Percentiles rank a stretch among this genome's conserved stretches.
Conservation (phyloP, 345 rosid genomes). For the Dipteronia dyeriana region DNA sequence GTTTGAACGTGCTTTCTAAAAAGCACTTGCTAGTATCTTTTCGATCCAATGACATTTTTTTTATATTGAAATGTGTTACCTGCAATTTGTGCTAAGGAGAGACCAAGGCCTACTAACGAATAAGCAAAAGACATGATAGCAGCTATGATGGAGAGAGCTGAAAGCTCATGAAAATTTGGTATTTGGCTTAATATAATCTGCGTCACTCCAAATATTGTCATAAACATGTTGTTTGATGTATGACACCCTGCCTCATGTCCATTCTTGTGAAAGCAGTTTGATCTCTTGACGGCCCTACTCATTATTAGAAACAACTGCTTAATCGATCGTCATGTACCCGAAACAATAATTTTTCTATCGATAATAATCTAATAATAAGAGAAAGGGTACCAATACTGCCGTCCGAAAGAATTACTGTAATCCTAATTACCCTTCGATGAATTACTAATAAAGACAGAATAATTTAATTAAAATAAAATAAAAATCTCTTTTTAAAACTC, state of each 20-base stretch:
- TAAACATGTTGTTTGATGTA: constrained; percentile 55
- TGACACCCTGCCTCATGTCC: constrained; percentile 61
- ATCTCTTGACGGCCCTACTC: constrained; percentile 70
- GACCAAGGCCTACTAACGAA: constrained; percentile 71
- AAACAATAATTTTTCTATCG: no score
- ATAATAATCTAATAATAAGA: no score
- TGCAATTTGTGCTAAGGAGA: constrained; percentile 59
- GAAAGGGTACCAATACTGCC: no score
- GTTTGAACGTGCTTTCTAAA: no score
- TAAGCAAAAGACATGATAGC: constrained; percentile 88
- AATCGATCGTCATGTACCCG: neutral
- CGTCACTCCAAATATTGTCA: constrained; percentile 58
- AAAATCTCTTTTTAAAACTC: no score
- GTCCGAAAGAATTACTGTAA: no score
- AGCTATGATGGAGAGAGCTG: constrained; percentile 78
- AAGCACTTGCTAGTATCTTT: no score
- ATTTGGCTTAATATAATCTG: constrained; percentile 79
- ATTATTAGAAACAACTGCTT: neutral
- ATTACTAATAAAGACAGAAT: no score
- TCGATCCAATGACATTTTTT: neutral
- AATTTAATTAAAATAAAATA: no score
- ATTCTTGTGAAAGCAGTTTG: constrained; percentile 68
- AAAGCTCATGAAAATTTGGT: constrained; percentile 77
- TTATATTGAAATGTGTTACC: constrained; percentile 17
- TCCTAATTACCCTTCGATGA: no score